Conservation (phyloP, 306 rosid species). For the Cucurbita ficifolia region DNA sequence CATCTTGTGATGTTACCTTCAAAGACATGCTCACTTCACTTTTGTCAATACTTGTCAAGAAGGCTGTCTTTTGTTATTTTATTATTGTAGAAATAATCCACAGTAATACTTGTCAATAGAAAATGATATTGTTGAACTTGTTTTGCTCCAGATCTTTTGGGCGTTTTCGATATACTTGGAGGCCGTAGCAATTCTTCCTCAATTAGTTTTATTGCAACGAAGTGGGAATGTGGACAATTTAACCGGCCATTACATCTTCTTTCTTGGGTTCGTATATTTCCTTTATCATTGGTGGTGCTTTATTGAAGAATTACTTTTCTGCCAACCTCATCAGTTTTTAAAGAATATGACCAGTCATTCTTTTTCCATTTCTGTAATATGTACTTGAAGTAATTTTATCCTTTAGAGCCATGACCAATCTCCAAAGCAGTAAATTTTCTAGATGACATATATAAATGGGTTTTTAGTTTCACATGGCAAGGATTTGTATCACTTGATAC, state of each 20-base stretch:
- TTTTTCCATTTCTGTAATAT: neutral
- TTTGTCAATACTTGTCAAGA: neutral
- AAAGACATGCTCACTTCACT: neutral
- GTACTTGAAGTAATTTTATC: neutral
- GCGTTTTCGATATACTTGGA: slow-evolving; percentile 95
- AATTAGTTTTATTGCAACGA: slow-evolving; percentile 72
- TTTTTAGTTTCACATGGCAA: neutral
- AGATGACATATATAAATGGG: neutral
- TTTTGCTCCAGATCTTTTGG: slow-evolving; percentile 56
- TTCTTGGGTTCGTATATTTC: slow-evolving; percentile 59
- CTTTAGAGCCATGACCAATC: neutral
- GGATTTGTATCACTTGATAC: neutral
- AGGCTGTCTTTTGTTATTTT: neutral
- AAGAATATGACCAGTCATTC: neutral
- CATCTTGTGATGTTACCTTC: neutral
- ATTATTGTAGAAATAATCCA: neutral
- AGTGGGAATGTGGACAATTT: slow-evolving; percentile 94
- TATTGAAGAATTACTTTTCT: neutral
- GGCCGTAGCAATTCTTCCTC: slow-evolving; percentile 82
- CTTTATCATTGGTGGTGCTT: neutral
- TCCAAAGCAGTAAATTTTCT: neutral
- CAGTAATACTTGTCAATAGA: too few species aligned
- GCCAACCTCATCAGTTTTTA: neutral
- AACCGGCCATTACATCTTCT: slow-evolving; percentile 77
- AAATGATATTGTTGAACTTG: slow-evolving; percentile 4